Conservation (phyloP, 2,329 filamentous ascomycete species). For the Hypoxylon sp. region DNA sequence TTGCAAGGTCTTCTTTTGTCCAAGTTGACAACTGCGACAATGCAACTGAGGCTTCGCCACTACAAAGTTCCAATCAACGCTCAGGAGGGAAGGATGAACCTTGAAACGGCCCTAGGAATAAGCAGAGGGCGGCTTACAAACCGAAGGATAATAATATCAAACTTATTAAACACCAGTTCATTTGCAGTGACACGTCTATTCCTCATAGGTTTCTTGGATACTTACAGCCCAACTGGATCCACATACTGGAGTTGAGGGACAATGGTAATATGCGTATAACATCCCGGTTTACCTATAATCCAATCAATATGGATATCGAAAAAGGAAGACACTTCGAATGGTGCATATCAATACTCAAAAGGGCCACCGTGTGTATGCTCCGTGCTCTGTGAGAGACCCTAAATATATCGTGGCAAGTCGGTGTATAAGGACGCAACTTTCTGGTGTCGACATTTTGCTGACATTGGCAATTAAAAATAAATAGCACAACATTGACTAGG, state of each 20-base stretch:
- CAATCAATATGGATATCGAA: neutral
- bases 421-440: neutral
- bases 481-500: neutral
- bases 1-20: neutral
- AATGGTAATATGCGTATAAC: neutral
- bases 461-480: neutral
- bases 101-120: neutral
- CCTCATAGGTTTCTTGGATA: neutral
- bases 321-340: neutral
- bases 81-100: neutral
- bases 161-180: neutral
- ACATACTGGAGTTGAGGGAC: neutral
- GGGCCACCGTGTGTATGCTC: neutral
- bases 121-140: neutral
- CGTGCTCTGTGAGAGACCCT: neutral
- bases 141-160: neutral
- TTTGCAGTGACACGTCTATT: neutral
- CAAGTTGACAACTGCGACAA: neutral
- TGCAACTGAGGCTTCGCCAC: neutral
- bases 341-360: neutral
- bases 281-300: neutral
- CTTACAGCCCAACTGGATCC: neutral
- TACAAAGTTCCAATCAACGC: neutral
- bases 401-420: neutral
- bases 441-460: neutral